These are phyloP conservation scores for Echium plantagineum DNA, from an alignment of 257 asterid genomes.

Conservation along the genomic window DNA sequence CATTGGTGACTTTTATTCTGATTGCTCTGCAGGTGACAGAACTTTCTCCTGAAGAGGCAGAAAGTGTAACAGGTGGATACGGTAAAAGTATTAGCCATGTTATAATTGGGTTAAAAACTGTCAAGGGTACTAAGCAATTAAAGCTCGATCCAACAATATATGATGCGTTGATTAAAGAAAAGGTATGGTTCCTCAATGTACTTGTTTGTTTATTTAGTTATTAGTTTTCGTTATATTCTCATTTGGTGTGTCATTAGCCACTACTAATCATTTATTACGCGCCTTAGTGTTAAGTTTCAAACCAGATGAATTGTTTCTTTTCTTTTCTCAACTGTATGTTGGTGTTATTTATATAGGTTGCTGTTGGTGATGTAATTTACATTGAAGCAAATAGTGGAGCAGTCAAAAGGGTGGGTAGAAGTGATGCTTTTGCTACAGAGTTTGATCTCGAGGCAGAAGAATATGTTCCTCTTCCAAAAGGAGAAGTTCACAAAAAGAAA, in stretches of 20 bases:
- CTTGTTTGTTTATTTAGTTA: not conserved
- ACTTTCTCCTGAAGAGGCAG: conserved; percentile 91
- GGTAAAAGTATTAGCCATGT: conserved; percentile 91
- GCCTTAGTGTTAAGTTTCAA: not conserved
- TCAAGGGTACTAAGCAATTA: conserved; percentile 88
- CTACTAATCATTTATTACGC: not conserved
- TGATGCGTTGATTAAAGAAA: conserved; percentile 90
- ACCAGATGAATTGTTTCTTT: not conserved
- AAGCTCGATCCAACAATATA: conserved; percentile 93
- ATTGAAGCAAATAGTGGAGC: conserved; percentile 95
- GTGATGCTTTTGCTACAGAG: conserved; percentile 97
- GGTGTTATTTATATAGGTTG: conserved; percentile 48
- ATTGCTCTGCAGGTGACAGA: conserved; percentile 59
- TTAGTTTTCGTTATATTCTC: not conserved
- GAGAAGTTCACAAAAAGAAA: conserved; percentile 97
- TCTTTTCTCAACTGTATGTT: not conserved
- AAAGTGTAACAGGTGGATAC: conserved; percentile 89
- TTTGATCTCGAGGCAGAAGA: conserved; percentile 98
- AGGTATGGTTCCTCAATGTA: conserved; percentile 25
- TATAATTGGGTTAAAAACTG: conserved; percentile 88
- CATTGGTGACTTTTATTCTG: not conserved
- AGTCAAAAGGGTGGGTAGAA: conserved; percentile 93
- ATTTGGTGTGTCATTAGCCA: not conserved
- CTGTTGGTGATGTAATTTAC: conserved; percentile 95
- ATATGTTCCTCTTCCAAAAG: conserved; percentile 96